A percentile compares a stretch with the other conserved stretches of the same genome.
Evolutionary conservation across 2,329 filamentous ascomycete species (phyloP).

Genomic region (Pseudogymnoascus sp.): DNA sequence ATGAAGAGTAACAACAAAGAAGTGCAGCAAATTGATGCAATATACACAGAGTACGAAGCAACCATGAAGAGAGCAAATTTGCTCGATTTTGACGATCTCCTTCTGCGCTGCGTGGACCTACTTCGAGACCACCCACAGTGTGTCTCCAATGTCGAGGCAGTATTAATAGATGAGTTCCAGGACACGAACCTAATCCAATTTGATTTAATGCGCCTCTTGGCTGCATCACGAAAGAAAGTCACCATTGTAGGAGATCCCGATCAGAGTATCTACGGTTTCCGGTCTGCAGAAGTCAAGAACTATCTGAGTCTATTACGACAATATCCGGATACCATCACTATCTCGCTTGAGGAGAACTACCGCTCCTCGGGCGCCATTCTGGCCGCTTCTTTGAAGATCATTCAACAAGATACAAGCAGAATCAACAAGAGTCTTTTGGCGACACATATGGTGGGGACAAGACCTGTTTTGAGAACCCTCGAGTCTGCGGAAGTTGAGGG

Average conservation of each 20-base stretch:
- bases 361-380: constrained; percentile 83
- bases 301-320: constrained; percentile 67
- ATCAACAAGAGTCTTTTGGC: constrained; percentile 74
- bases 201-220: constrained; percentile 84
- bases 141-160: constrained; percentile 80
- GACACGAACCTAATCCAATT: constrained; percentile 95
- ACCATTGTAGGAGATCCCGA: constrained; percentile 96
- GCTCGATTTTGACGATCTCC: constrained; percentile 88
- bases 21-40: constrained; percentile 55
- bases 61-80: constrained; percentile 69
- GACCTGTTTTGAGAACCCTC: constrained; percentile 72
- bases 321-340: constrained; percentile 70
- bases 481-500: constrained; percentile 66
- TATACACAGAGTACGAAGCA: constrained; percentile 72
- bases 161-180: constrained; percentile 95
- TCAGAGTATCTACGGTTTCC: constrained; percentile 95
- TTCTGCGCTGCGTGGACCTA: constrained; percentile 75
- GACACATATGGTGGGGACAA: constrained; percentile 70
- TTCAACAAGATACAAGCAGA: constrained; percentile 77
- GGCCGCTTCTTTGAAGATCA: constrained; percentile 70
- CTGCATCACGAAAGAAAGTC: constrained; percentile 63
- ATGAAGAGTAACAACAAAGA: constrained; percentile 36
- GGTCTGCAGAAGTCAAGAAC: constrained; percentile 87
- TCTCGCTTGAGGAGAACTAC: constrained; percentile 90
- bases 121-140: constrained; percentile 66